Percentiles rank a stretch among this genome's conserved stretches.
Conservation (phyloP, 805 yeast genomes). For the Starmerella davenportii region DNA sequence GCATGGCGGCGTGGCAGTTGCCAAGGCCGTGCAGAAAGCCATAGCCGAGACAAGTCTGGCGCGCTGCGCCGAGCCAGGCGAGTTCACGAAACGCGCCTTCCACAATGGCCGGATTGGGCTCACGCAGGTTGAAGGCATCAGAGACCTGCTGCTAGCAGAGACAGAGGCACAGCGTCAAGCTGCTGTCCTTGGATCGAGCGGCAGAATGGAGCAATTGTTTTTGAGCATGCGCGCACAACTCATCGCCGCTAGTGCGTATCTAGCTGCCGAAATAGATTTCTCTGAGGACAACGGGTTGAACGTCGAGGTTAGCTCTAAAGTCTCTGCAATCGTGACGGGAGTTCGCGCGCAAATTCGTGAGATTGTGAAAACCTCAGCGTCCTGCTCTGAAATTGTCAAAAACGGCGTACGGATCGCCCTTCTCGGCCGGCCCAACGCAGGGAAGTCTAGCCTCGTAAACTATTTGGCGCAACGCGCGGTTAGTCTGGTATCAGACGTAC, state of each 20-base stretch:
- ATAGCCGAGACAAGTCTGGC: constrained; percentile 31
- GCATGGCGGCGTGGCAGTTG: constrained; percentile 86
- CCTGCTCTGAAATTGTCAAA: constrained; percentile 33
- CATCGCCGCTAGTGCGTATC: constrained; percentile 46
- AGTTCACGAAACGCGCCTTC: constrained; percentile 75
- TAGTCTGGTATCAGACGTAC: constrained; percentile 77
- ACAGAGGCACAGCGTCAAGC: constrained; percentile 74
- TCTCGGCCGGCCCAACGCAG: constrained; percentile 90
- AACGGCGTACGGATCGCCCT: constrained; percentile 58
- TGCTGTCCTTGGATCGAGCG: constrained; percentile 56
- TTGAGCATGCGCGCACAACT: constrained; percentile 48
- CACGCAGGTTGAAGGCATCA: constrained; percentile 78
- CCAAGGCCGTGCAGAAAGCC: constrained; percentile 46
- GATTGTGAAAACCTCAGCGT: neutral
- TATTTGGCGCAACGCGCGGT: constrained; percentile 58
- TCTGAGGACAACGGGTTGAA: constrained; percentile 83
- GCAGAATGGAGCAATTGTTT: constrained; percentile 41
- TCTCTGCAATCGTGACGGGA: constrained; percentile 28
- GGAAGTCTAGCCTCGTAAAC: constrained; percentile 77
- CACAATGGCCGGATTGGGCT: constrained; percentile 68
- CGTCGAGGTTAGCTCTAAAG: constrained; percentile 20
- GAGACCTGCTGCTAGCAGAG: constrained; percentile 81
- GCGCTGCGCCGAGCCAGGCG: constrained; percentile 83
- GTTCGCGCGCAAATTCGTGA: neutral
- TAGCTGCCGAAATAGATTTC: constrained; percentile 84